A percentile compares a stretch with the other conserved stretches of the same genome.
Evolutionary conservation across 768 basidiomycete species (phyloP).

Genomic region (Mycena galericulata): DNA sequence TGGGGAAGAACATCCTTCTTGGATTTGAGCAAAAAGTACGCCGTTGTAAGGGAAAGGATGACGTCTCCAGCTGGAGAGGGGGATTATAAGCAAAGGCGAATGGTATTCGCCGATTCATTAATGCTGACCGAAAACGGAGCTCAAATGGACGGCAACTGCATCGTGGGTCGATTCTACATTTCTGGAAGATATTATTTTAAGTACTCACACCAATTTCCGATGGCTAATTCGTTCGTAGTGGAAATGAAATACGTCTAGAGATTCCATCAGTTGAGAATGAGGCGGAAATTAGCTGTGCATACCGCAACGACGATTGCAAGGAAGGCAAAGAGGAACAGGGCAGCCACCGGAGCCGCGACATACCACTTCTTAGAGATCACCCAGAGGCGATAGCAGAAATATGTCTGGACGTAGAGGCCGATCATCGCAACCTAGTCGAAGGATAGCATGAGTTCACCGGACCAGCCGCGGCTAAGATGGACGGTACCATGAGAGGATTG

Average conservation of each 20-base stretch:
- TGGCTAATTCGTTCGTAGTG: neutral
- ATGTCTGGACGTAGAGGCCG: slow-evolving; percentile 19
- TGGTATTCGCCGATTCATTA: neutral
- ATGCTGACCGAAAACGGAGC: neutral
- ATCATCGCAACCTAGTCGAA: neutral
- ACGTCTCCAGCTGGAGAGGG: slow-evolving; percentile 3
- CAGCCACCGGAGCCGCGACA: neutral
- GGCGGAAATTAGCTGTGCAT: neutral
- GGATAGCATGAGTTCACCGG: neutral
- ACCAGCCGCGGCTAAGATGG: neutral
- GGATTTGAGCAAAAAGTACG: slow-evolving; percentile 1
- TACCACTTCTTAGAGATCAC: slow-evolving; percentile 21
- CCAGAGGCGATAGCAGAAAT: slow-evolving; percentile 14
- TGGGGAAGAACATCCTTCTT: slow-evolving; percentile 9
- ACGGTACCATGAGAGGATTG: slow-evolving; percentile 13
- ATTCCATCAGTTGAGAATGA: neutral
- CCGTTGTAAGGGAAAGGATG: neutral
- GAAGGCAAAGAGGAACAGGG: neutral
- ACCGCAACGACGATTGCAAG: neutral
- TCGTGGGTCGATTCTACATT: neutral
- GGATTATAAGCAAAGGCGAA: neutral
- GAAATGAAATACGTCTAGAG: slow-evolving; percentile 1
- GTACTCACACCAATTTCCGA: neutral
- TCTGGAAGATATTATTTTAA: no score
- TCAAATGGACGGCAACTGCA: neutral